Conservation (phyloP, 257 asterid genomes). For the Schizonepeta tenuifolia region DNA sequence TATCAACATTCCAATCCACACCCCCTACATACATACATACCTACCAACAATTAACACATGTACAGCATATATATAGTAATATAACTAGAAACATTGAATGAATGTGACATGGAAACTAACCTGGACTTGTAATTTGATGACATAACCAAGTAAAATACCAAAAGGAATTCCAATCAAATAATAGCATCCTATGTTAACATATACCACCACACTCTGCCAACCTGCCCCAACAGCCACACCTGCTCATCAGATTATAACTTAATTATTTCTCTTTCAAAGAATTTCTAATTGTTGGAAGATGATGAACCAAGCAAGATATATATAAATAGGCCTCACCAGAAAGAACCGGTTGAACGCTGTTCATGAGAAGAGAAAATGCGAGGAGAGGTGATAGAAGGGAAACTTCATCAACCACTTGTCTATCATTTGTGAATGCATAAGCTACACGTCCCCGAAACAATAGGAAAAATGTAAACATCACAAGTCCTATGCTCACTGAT, state of each 20-base stretch:
- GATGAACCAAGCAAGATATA: too few relatives aligned
- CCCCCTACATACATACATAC: not conserved
- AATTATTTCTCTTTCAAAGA: not conserved
- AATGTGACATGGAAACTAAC: not conserved
- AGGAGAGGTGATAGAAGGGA: conserved; percentile 55
- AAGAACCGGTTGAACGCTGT: conserved; percentile 66
- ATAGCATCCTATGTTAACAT: not conserved
- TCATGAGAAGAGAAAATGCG: conserved; percentile 57
- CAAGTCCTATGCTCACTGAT: conserved; percentile 47
- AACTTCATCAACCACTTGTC: conserved; percentile 43
- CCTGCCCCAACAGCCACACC: conserved; percentile 83
- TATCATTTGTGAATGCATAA: conserved; percentile 52
- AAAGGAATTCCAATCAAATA: not conserved
- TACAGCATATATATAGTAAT: too few relatives aligned
- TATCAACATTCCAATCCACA: not conserved
- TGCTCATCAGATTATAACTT: conserved; percentile 9
- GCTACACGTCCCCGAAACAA: conserved; percentile 51
- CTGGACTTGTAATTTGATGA: not conserved
- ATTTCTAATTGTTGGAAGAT: too few relatives aligned
- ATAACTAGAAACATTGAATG: too few relatives aligned
- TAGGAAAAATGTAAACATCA: conserved; percentile 50
- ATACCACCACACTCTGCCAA: conserved; percentile 46
- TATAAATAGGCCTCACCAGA: conserved; percentile 59
- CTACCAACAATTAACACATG: too few relatives aligned
- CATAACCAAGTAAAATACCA: not conserved